Base-by-base conservation (phyloP, 2,329 filamentous ascomycete species). In the Aspergillus sp. region DNA sequence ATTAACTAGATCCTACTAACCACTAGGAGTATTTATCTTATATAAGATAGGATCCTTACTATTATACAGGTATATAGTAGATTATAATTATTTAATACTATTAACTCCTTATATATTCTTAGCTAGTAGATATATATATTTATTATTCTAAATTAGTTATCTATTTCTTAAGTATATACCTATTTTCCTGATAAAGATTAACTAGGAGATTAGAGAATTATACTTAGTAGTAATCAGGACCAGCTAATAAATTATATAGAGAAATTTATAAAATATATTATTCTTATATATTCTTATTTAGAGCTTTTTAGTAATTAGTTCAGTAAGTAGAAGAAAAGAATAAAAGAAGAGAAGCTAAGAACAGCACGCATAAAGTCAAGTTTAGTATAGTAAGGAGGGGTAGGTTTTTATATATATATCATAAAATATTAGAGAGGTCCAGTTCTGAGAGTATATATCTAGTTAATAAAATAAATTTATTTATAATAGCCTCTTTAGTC, bases 1-100 rank as follows among this genome's bases (percentile, higher is more conserved):
- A 88, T 89, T 47, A 86, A 89, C 69, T 89, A 86, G 87, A 86
- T 89, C 40, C 86, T 86, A 0, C 75, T 89, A 0, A 80, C 77
- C 2, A 82, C 82, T 0, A 85, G 86, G 27, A 83, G 82, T n/a
- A n/a, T n/a, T n/a, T n/a, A n/a, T n/a, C n/a, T n/a, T n/a, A n/a
- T n/a, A n/a, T n/a, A n/a, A n/a, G n/a, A n/a, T n/a, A n/a, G n/a
- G n/a, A n/a, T n/a, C n/a, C n/a, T n/a, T n/a, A n/a, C n/a, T n/a
- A n/a, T n/a, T n/a, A n/a, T n/a, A n/a, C n/a, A n/a, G n/a, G n/a
- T n/a, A n/a, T n/a, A n/a, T n/a, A n/a, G n/a, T n/a, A n/a, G n/a
- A n/a, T n/a, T n/a, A n/a, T n/a, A n/a, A n/a, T n/a, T n/a, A n/a
- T n/a, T n/a, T n/a, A n/a, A n/a, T n/a, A n/a, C n/a, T n/a, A n/a